phyloP scores from a whole-genome alignment of 2,329 filamentous ascomycete genomes.

The Thelonectria rubi region DNA sequence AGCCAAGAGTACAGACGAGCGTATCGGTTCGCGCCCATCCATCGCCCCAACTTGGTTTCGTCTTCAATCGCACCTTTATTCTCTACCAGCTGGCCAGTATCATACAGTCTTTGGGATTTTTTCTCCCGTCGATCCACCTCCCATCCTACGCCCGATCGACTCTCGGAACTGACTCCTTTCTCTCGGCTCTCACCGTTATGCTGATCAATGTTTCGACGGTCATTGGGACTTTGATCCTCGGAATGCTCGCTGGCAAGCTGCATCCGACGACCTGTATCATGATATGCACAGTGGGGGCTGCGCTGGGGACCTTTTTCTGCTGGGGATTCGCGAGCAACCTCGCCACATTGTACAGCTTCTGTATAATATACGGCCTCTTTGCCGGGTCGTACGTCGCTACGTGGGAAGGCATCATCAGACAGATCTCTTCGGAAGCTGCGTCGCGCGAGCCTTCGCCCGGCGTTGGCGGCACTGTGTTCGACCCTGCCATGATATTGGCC shows the following conservation, averaged over 20 bases:
- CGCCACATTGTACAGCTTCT: slow-evolving; percentile 64
- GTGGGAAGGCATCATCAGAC: slow-evolving; percentile 63
- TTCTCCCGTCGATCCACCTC: slow-evolving; percentile 67
- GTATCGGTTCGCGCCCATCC: slow-evolving; percentile 34
- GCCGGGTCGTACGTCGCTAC: slow-evolving; percentile 67
- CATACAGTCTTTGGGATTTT: slow-evolving; percentile 65
- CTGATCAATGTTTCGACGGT: slow-evolving; percentile 65
- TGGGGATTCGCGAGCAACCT: slow-evolving; percentile 65
- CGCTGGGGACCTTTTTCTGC: slow-evolving; percentile 62
- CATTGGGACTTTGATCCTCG: slow-evolving; percentile 56
- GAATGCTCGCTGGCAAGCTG: slow-evolving; percentile 58
- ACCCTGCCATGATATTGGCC: slow-evolving; percentile 62
- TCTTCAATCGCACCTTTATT: slow-evolving; percentile 60
- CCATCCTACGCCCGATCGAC: slow-evolving; percentile 60
- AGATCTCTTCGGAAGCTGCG: slow-evolving; percentile 40
- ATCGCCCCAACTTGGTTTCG: slow-evolving; percentile 55
- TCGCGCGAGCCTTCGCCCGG: slow-evolving; percentile 3
- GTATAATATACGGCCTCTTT: slow-evolving; percentile 70
- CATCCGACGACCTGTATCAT: slow-evolving; percentile 59
- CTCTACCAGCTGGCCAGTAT: slow-evolving; percentile 64
- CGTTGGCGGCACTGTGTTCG: slow-evolving; percentile 34
- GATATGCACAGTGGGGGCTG: slow-evolving; percentile 63
- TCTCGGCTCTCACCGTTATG: slow-evolving; percentile 61
- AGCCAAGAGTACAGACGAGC: slow-evolving; percentile 56
- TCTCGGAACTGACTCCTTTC: slow-evolving; percentile 55